Evolutionary conservation across 139 green algal genomes (phyloP), one percentile per base, ranked within the genome.

Genomic region (Coelastrella sp.): DNA sequence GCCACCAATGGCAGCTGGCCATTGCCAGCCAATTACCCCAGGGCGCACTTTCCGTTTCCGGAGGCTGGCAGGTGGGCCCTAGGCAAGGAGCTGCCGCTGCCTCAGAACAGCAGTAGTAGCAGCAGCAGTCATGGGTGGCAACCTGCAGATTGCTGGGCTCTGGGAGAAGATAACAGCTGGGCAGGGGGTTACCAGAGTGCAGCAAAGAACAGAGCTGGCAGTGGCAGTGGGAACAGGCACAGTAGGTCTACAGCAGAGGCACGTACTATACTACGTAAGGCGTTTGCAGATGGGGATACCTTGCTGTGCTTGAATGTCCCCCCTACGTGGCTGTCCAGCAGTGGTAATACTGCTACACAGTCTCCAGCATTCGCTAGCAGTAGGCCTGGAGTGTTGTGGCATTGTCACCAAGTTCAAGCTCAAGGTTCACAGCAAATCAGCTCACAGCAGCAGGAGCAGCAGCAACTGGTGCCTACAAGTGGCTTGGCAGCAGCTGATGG

Each of bases 11-110:
- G 58, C 66, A 76, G 71, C 58, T 89, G 85, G 85, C 85, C 84
- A 57, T 32, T n/a, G 57, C 8, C 66, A 14, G 71, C 66, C 59
- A 92, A 91, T 71, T 65, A 78, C 7, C 85, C 85, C 17, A 76
- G 90, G 7, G 47, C 85, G 58, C 90, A 91, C 85, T 91, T 88
- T 61, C 90, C 90, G 4, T 92, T 92, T 47, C 90, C 90, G 22
- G 81, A 85, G 19, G 60, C 17, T 7, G 90, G 90, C 19, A 73
- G 90, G 16, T 92, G 89, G 83, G 85, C 83, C 7, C 66, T 92
- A 17, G 89, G 89, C 56, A 84, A 80, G 61, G 74, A 86, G 74
- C 32, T 92, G 76, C 64, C 76, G 6, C 56, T 89, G 7, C 85
- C 85, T 59, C 85, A 73, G 17, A 60, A 58, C 59, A 17, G 22